Base-by-base conservation (phyloP, 2,329 filamentous ascomycete genomes). In the Bipolaris oryzae region DNA sequence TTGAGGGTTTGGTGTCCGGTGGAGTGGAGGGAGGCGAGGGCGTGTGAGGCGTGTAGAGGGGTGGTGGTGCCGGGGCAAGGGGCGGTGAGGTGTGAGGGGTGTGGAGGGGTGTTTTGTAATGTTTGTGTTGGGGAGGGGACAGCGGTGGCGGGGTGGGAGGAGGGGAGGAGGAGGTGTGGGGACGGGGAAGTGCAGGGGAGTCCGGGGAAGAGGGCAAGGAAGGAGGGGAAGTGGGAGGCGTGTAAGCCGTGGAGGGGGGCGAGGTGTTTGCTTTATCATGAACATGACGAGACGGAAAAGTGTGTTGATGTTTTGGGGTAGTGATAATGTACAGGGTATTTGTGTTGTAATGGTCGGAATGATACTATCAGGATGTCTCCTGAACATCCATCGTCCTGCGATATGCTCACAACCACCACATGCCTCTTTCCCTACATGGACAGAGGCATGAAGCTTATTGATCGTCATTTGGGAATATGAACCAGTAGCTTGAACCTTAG, bases 91-190 rank as follows among this genome's bases (percentile, higher is more conserved):
- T 82, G 80, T 62, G 71, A 72, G 20, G 69, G 69, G n/a, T 81
- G 79, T 58, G 71, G 72, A 45, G 66, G 72, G 54, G 76, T 71
- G 34, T 80, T 79, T 60, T 81, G 79, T 64, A 66, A 62, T 13
- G 52, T 44, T 16, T 81, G 79, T 70, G 70, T 78, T 6, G 62
- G 67, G 54, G 66, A 53, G 25, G 75, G 74, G 38, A 62, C 68
- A 54, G 70, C 57, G 45, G 64, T 72, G 65, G 69, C 68, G 11
- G 61, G 66, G 18, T 74, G 69, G 67, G 43, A 37, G 23, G 23
- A 25, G 58, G 55, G 16, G 15, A 42, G 34, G 41, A 58, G 49
- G 11, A 62, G 52, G 54, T 31, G 33, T n/a, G n/a, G 25, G 3
- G 55, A 53, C 50, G 55, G 50, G 44, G 50, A 28, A 9, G 7